phyloP scores from a whole-genome alignment of 2,329 filamentous ascomycete genomes.

The Fusarium praegraminearum region DNA sequence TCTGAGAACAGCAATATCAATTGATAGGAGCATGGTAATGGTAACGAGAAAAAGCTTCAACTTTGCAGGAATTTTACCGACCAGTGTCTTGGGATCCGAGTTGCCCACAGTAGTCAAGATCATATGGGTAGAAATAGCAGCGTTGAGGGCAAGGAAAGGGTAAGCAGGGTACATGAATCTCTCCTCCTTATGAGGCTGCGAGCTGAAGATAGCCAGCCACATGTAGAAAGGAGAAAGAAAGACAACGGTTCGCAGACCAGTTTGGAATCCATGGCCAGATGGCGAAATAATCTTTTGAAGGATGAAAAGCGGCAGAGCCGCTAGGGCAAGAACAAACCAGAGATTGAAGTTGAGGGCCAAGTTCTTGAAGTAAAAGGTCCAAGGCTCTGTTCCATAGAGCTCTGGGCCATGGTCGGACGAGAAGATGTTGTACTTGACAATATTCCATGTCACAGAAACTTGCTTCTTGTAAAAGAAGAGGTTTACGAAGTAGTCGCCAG shows the following conservation, averaged over 20 bases:
- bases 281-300: slow-evolving; percentile 76
- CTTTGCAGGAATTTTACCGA: slow-evolving; percentile 78
- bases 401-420: slow-evolving; percentile 84
- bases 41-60: slow-evolving; percentile 77
- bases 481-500: slow-evolving; percentile 77
- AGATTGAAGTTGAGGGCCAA: slow-evolving; percentile 93
- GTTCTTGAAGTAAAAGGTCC: slow-evolving; percentile 96
- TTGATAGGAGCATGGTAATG: slow-evolving; percentile 70
- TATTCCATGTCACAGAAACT: slow-evolving; percentile 87
- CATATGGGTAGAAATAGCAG: slow-evolving; percentile 85
- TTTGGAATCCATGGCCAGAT: slow-evolving; percentile 73
- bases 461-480: slow-evolving; percentile 86
- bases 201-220: slow-evolving; percentile 91
- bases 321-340: slow-evolving; percentile 86
- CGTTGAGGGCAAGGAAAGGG: slow-evolving; percentile 89
- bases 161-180: slow-evolving; percentile 99
- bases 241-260: slow-evolving; percentile 78
- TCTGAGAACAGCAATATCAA: slow-evolving; percentile 76
- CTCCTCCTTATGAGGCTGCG: slow-evolving; percentile 97
- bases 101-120: slow-evolving; percentile 80
- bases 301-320: slow-evolving; percentile 79
- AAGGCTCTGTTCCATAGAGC: slow-evolving; percentile 95
- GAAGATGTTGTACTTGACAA: slow-evolving; percentile 96
- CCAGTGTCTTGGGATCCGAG: slow-evolving; percentile 72
- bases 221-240: slow-evolving; percentile 91